phyloP scores from a whole-genome alignment of 495 filamentous ascomycete species.

The Venustampulla echinocandica region DNA sequence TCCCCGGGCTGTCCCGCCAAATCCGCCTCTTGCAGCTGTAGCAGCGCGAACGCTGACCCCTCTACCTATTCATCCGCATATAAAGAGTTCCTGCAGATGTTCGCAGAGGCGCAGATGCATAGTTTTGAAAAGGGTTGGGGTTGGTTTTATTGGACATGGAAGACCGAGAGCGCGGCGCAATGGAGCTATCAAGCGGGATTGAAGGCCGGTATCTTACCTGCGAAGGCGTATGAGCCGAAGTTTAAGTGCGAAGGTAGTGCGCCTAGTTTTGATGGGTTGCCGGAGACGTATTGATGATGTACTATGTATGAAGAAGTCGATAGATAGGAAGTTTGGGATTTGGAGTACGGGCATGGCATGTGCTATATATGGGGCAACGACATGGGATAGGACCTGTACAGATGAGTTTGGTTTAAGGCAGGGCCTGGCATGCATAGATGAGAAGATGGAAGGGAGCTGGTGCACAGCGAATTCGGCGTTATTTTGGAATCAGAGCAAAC shows the following conservation, averaged over 20 bases:
- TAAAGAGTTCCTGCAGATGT: conserved; percentile 77
- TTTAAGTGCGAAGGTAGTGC: conserved; percentile 67
- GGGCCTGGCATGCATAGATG: too few species aligned
- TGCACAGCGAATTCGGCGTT: too few species aligned
- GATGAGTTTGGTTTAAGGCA: too few species aligned
- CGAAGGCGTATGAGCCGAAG: conserved; percentile 61
- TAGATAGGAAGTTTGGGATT: too few species aligned
- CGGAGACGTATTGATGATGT: conserved; percentile 60
- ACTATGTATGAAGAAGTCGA: too few species aligned
- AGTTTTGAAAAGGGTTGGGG: conserved; percentile 87
- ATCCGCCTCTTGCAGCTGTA: conserved; percentile 57
- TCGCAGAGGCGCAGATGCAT: conserved; percentile 92
- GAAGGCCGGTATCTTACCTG: conserved; percentile 73
- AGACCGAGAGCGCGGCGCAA: conserved; percentile 69
- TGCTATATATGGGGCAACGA: too few species aligned
- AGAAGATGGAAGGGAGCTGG: too few species aligned
- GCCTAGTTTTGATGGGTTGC: conserved; percentile 58
- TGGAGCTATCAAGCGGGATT: conserved; percentile 91
- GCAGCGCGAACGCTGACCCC: conserved; percentile 63
- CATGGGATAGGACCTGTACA: too few species aligned
- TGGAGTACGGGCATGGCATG: too few species aligned
- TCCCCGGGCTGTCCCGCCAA: conserved; percentile 64
- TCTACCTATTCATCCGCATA: conserved; percentile 61
- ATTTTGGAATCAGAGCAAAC: too few species aligned
- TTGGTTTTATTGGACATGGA: conserved; percentile 98